Percentiles rank a stretch among this genome's conserved stretches.
Evolutionary conservation across 2,329 filamentous ascomycete species (phyloP).

Genomic region (Fusarium tricinctum): DNA sequence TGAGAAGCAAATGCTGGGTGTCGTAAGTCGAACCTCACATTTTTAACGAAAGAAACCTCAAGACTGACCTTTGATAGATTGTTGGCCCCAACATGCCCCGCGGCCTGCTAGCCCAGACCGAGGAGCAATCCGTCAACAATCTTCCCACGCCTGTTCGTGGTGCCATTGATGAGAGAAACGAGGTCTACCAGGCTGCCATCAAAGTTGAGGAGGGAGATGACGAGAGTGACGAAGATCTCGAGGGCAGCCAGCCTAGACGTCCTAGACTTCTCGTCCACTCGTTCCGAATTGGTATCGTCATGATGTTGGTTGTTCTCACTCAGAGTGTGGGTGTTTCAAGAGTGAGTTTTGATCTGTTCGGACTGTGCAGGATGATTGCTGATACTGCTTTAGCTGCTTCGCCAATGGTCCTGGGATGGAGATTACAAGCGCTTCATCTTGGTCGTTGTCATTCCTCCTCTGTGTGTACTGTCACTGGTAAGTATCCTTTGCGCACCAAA

Average conservation of each 20-base stretch:
- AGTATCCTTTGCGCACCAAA: neutral
- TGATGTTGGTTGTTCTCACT: constrained; percentile 47
- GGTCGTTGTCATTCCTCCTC: constrained; percentile 38
- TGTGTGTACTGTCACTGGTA: constrained; percentile 38
- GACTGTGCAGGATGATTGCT: neutral
- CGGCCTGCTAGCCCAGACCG: constrained; percentile 42
- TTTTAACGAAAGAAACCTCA: fast-evolving
- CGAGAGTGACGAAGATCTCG: constrained; percentile 40
- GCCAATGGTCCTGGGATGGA: constrained; percentile 44
- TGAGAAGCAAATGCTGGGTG: constrained; percentile 46
- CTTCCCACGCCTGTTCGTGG: constrained; percentile 44
- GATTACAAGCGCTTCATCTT: constrained; percentile 40
- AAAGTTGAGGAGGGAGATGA: constrained; percentile 48
- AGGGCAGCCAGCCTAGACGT: constrained; percentile 38
- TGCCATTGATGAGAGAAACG: constrained; percentile 47
- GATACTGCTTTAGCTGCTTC: constrained; percentile 12
- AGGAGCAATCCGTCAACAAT: constrained; percentile 38
- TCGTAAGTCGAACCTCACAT: constrained; percentile 34
- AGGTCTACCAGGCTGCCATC: constrained; percentile 45
- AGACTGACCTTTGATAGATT: constrained; percentile 15
- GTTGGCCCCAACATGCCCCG: constrained; percentile 47
- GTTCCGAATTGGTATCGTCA: constrained; percentile 46
- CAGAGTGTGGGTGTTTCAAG: constrained; percentile 47
- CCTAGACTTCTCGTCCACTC: constrained; percentile 46
- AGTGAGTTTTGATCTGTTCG: constrained; percentile 10